A percentile compares a stretch with the other conserved stretches of the same genome.
Evolutionary conservation across 768 basidiomycete genomes (phyloP).

Genomic region (Aureoboletus auriporus): DNA sequence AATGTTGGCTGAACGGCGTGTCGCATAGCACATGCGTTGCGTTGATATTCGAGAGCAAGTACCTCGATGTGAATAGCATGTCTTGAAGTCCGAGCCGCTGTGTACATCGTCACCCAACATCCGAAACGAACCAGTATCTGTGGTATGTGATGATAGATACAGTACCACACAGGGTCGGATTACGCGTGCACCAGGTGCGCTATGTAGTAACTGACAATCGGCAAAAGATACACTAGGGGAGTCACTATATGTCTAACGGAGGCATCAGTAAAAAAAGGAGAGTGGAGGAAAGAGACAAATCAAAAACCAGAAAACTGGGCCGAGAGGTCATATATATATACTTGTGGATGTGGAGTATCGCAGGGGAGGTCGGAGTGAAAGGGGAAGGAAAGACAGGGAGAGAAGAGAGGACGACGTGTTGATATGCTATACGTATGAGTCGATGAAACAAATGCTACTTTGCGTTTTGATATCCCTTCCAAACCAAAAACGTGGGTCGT

Average conservation of each 20-base stretch:
- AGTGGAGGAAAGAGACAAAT: not conserved
- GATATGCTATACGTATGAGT: constrained; percentile 17
- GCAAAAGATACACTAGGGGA: constrained; percentile 18
- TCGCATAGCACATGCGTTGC: not conserved
- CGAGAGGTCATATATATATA: too few relatives aligned
- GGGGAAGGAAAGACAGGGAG: too few relatives aligned
- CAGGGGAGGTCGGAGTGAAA: not conserved
- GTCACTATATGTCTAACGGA: constrained; percentile 12
- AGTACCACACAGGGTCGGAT: not conserved
- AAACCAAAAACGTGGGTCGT: constrained; percentile 8
- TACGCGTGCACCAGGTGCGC: not conserved
- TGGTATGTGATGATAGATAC: too few relatives aligned
- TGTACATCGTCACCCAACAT: too few relatives aligned
- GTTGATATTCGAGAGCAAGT: too few relatives aligned
- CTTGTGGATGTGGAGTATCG: constrained; percentile 9
- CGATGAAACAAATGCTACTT: constrained; percentile 1
- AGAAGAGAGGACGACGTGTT: not conserved
- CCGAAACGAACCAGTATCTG: too few relatives aligned
- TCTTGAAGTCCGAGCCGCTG: too few relatives aligned
- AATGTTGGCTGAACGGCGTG: not conserved
- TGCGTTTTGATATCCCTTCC: constrained; percentile 1
- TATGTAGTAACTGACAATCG: not conserved
- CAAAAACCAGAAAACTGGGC: too few relatives aligned
- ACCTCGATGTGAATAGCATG: too few relatives aligned
- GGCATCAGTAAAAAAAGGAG: not conserved